Conservation (phyloP, 768 basidiomycete species). For the Baorangia bicolor region DNA sequence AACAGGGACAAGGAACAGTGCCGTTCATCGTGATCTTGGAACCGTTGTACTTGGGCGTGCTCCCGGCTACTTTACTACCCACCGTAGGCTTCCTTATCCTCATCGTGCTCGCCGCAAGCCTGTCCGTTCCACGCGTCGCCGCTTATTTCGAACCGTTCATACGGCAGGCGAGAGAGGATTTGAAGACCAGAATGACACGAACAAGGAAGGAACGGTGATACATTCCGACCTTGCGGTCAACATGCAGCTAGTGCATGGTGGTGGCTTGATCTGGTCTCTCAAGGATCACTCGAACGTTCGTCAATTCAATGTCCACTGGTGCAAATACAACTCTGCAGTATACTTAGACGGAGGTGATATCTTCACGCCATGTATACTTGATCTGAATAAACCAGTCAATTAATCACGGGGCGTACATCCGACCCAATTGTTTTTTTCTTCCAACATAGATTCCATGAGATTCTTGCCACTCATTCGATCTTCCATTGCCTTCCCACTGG, state of each 20-base stretch:
- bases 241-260: constrained; percentile 29
- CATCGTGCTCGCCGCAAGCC: constrained; percentile 26
- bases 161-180: constrained; percentile 27
- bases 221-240: constrained; percentile 5
- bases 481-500: not conserved
- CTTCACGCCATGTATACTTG: not conserved
- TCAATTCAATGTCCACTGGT: constrained; percentile 1
- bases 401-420: not conserved
- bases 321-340: not conserved
- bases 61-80: constrained; percentile 53
- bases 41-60: constrained; percentile 55
- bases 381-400: not conserved
- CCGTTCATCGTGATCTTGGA: constrained; percentile 57
- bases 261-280: constrained; percentile 9
- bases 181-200: not conserved
- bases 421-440: not conserved
- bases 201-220: constrained; percentile 23
- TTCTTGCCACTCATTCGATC: constrained; percentile 4
- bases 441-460: constrained; percentile 19
- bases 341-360: not conserved
- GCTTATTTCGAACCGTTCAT: constrained; percentile 23
- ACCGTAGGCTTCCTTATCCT: constrained; percentile 30
- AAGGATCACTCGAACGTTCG: not conserved
- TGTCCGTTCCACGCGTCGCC: constrained; percentile 15
- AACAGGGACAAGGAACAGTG: constrained; percentile 23